Conservation (phyloP, 1,284 basidiomycete species). For the Ganoderma leucocontextum region DNA sequence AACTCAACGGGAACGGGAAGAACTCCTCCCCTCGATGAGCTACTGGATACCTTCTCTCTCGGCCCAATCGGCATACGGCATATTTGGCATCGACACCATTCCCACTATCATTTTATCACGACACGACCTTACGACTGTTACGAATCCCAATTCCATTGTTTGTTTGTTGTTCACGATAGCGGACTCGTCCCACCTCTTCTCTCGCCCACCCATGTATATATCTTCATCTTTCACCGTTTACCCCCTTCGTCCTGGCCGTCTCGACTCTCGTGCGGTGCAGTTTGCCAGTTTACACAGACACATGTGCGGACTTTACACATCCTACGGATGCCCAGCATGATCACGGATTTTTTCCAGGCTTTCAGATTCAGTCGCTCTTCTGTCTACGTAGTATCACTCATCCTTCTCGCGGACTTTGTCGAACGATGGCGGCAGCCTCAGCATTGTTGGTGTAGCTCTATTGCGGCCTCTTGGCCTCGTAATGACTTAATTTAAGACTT, state of each 20-base stretch:
- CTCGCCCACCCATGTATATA: slow-evolving; percentile 12
- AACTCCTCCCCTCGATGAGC: slow-evolving; percentile 23
- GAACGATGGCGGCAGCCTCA: slow-evolving; percentile 19
- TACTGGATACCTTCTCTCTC: not conserved
- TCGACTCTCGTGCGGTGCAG: not conserved
- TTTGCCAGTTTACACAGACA: not conserved
- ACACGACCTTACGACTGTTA: slow-evolving; percentile 28
- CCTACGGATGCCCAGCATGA: slow-evolving; percentile 1
- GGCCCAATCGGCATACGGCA: not conserved
- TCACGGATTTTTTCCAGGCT: not conserved
- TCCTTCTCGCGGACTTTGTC: slow-evolving; percentile 21
- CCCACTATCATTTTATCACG: not conserved
- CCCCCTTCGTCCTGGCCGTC: slow-evolving; percentile 1
- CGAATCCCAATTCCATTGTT: slow-evolving; percentile 17
- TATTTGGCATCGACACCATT: not conserved
- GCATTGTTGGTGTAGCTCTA: slow-evolving; percentile 25
- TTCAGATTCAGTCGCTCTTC: not conserved
- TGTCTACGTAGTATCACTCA: not conserved
- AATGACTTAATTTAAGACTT: slow-evolving; percentile 19
- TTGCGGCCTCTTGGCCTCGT: slow-evolving; percentile 16
- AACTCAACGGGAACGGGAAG: slow-evolving; percentile 32
- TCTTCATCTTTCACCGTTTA: not conserved
- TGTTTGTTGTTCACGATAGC: slow-evolving; percentile 17
- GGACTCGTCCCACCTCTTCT: not conserved
- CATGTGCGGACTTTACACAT: not conserved